phyloP scores from a whole-genome alignment of 768 basidiomycete species.

The Tulasnella sp. region DNA sequence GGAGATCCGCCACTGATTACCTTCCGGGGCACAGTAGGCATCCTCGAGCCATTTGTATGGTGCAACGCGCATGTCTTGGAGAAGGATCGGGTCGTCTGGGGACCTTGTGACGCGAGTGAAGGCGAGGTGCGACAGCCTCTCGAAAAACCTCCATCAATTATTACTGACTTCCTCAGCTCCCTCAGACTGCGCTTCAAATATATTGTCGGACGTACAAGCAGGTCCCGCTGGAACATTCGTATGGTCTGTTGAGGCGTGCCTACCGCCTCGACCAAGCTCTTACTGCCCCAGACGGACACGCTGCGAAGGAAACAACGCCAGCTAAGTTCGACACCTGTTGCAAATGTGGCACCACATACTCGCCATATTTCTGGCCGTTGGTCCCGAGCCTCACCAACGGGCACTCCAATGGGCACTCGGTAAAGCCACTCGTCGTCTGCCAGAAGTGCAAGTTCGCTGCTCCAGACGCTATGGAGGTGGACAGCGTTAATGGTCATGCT shows the following conservation, averaged over 20 bases:
- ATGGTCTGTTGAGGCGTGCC: slow-evolving; percentile 82
- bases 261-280: slow-evolving; percentile 68
- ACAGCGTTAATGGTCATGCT: background rate
- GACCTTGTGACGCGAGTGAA: slow-evolving; percentile 42
- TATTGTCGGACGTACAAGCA: slow-evolving; percentile 82
- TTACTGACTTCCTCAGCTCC: background rate
- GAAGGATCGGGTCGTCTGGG: slow-evolving; percentile 15
- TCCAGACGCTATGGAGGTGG: background rate
- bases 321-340: slow-evolving; percentile 32
- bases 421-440: slow-evolving; percentile 24
- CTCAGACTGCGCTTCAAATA: slow-evolving; percentile 82
- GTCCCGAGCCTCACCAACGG: slow-evolving; percentile 21
- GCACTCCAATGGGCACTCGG: slow-evolving; percentile 11
- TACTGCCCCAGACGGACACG: slow-evolving; percentile 25
- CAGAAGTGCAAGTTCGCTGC: slow-evolving; percentile 36
- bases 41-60: slow-evolving; percentile 64
- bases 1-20: slow-evolving; percentile 54
- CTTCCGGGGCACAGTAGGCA: slow-evolving; percentile 69
- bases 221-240: slow-evolving; percentile 55
- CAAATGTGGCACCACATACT: slow-evolving; percentile 56
- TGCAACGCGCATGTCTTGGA: slow-evolving; percentile 59
- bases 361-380: slow-evolving; percentile 61
- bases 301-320: slow-evolving; percentile 25
- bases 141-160: slow-evolving; percentile 20
- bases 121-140: slow-evolving; percentile 57